Base-by-base conservation (phyloP, 2,329 filamentous ascomycete genomes). In the Aspergillus pseudoterreus region DNA sequence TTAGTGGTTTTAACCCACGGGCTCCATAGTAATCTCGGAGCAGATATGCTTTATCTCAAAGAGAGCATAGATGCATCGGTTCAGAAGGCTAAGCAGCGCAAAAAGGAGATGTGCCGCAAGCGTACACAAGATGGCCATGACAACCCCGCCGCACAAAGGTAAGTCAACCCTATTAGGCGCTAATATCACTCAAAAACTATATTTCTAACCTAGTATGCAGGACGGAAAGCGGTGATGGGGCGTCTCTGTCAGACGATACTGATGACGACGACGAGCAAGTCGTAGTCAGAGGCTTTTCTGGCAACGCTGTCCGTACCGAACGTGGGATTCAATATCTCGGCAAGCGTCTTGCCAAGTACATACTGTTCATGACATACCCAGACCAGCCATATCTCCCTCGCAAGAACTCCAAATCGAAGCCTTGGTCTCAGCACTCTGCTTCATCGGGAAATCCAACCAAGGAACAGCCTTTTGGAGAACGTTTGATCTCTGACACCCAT, bases 41-140 rank as follows among this genome's bases (percentile, higher is more conserved):
- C 91, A 19, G 94, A 99, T 68, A 96, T 99, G 94, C 78, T 99
- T 17, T 99, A 89, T 67, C 75, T 99, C 69, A 99, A 99, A 67
- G 94, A 99, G 72, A 95, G 90, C 70, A 97, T 99, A 56, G 94
- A 99, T 73, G 84, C 85, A 24, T 85, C 89, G 2, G 87, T 86
- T 4, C 86, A 78, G 61, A 84, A 92, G 66, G 87, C 89, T 24
- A 85, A 54, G 17, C 43, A 51, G 27, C 43, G 75, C 83, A 45
- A 86, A 89, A 68, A 41, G 15, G 36, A 22, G n/a, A 21, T 33
- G 19, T 42, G 42, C 10, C 42, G 83, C 85, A 35, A 33, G 38
- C 21, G 17, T 30, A 11, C 27, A 9, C 27, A 10, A 30, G 27
- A 30, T 11, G 10, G 10, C 8, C 27, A 30, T 17, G 10, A 15